Percentiles rank a stretch among this genome's conserved stretches.
phyloP scores from a whole-genome alignment of 495 filamentous ascomycete species.

The Stereocaulon alpinum region DNA sequence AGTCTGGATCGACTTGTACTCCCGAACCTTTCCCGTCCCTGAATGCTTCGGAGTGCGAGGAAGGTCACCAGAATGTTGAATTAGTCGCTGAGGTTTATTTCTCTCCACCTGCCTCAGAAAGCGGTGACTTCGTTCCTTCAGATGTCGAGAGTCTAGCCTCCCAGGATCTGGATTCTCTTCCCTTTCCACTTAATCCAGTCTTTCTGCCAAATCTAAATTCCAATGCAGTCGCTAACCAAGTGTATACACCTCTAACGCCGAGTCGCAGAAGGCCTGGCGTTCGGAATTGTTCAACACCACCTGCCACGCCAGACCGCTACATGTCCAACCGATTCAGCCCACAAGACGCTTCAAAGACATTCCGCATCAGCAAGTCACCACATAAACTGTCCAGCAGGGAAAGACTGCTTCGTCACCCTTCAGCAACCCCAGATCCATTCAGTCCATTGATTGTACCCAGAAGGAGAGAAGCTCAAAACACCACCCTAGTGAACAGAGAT shows the following conservation, averaged over 20 bases:
- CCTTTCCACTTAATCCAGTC: conserved; percentile 17
- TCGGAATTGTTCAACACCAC: conserved; percentile 4
- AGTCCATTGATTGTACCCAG: conserved; percentile 28
- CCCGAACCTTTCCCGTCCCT: not conserved
- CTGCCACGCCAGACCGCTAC: conserved; percentile 53
- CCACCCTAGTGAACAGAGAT: not conserved
- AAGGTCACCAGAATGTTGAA: not conserved
- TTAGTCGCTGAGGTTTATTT: not conserved
- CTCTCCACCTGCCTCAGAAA: not conserved
- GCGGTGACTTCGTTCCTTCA: not conserved
- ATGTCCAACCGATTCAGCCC: conserved; percentile 45
- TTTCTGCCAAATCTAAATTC: not conserved
- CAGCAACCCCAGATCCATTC: conserved; percentile 57
- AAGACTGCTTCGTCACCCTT: conserved; percentile 47
- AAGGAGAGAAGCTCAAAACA: conserved; percentile 2
- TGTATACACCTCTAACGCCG: not conserved
- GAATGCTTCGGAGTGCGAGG: not conserved
- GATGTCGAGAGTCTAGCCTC: not conserved
- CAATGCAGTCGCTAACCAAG: not conserved
- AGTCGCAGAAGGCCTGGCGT: conserved; percentile 10
- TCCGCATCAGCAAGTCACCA: conserved; percentile 53
- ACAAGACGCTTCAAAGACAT: conserved; percentile 41
- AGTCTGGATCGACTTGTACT: not conserved
- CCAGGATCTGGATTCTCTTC: conserved; percentile 7
- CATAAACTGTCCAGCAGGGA: conserved; percentile 51